Evolutionary conservation across 2,329 filamentous ascomycete species (phyloP).

Genomic region (Lachnellula arida): DNA sequence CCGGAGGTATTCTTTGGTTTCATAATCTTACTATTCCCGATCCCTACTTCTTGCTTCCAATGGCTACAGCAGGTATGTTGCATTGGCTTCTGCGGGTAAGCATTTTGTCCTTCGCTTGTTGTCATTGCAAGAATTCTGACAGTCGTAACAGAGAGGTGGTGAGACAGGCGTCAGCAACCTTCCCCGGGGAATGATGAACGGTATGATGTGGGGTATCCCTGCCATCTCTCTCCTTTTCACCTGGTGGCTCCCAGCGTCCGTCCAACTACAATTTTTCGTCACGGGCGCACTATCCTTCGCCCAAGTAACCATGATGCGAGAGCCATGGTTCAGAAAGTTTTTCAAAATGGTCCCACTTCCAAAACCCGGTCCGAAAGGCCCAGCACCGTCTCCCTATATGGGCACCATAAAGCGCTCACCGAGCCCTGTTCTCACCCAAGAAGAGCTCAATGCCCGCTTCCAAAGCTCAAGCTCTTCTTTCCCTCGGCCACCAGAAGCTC

Average conservation of each 20-base stretch:
- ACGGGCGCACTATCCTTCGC: constrained; percentile 35
- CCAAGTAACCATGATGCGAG: constrained; percentile 44
- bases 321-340: constrained; percentile 34
- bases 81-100: constrained; percentile 35
- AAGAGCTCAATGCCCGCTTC: constrained; percentile 13
- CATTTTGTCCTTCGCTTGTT: not conserved
- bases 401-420: constrained; percentile 12
- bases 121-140: constrained; percentile 1
- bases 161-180: constrained; percentile 40
- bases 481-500: constrained; percentile 13
- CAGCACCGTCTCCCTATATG: constrained; percentile 13
- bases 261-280: constrained; percentile 60
- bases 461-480: constrained; percentile 7
- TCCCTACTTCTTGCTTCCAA: constrained; percentile 72
- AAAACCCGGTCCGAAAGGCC: constrained; percentile 1
- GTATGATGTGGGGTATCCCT: constrained; percentile 47
- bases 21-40: constrained; percentile 70
- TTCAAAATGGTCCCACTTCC: constrained; percentile 34
- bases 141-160: constrained; percentile 39
- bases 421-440: constrained; percentile 12
- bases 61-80: constrained; percentile 55
- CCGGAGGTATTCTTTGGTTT: constrained; percentile 73
- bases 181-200: constrained; percentile 33
- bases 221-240: constrained; percentile 49
- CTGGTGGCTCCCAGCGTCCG: constrained; percentile 39